Percentiles rank a stretch among this genome's conserved stretches.
phyloP scores from a whole-genome alignment of 495 filamentous ascomycete genomes.

The Xylaria nigripes region DNA sequence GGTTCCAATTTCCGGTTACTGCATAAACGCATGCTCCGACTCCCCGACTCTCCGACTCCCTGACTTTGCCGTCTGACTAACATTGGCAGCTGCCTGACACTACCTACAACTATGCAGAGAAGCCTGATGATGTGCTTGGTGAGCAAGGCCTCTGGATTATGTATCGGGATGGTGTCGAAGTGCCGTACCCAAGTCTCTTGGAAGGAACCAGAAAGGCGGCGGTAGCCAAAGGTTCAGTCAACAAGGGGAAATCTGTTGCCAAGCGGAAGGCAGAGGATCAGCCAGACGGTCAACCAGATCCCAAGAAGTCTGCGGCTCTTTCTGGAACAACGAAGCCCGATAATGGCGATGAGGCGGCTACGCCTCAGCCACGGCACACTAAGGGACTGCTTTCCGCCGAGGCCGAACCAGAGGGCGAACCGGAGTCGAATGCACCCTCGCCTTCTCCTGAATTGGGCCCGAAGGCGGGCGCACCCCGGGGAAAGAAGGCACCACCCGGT shows the following conservation, averaged over 20 bases:
- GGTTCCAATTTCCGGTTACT: not conserved
- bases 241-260: constrained; percentile 15
- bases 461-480: constrained; percentile 6
- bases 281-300: constrained; percentile 29
- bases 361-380: constrained; percentile 29
- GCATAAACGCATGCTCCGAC: not conserved
- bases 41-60: not conserved
- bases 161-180: constrained; percentile 23
- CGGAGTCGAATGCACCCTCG: constrained; percentile 32
- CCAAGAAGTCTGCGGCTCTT: constrained; percentile 28
- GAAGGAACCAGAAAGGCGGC: constrained; percentile 13
- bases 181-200: constrained; percentile 28
- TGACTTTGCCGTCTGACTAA: constrained; percentile 5
- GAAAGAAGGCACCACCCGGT: constrained; percentile 24
- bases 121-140: constrained; percentile 26
- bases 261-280: constrained; percentile 38
- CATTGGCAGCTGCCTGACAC: constrained; percentile 24
- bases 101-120: constrained; percentile 25
- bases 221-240: constrained; percentile 5
- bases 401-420: constrained; percentile 30
- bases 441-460: constrained; percentile 19
- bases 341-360: constrained; percentile 16
- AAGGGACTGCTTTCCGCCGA: constrained; percentile 37
- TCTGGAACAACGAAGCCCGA: constrained; percentile 4
- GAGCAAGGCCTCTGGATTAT: constrained; percentile 25